Evolutionary conservation across 2,329 filamentous ascomycete genomes (phyloP), one percentile per base, ranked within the genome.

Genomic region (Trichoderma arundinaceum): DNA sequence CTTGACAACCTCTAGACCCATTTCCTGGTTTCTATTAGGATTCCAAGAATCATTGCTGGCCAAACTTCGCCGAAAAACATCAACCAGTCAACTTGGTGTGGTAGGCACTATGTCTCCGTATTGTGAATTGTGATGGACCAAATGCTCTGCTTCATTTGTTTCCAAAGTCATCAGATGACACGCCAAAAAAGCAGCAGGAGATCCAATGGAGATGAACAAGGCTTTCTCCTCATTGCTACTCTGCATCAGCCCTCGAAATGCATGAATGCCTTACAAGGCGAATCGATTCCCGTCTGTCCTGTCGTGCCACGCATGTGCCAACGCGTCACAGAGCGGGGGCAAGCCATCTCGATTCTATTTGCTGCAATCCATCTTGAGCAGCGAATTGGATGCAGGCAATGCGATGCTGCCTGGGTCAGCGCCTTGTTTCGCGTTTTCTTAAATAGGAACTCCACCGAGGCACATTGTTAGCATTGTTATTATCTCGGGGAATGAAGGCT

Each of bases 291-390:
- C n/a, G 48, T 22, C 59, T 32, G 17, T 62, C 32, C 22, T 52
- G 13, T 62, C 59, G 59, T 62, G 59, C 59, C 59, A 62, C 59
- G 59, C 59, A 53, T 62, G 59, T 53, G 59, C 59, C 59, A 62
- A 62, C 59, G 59, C 59, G 59, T 62, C 59, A 41, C 13, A 62
- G 59, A 62, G 59, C 59, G 59, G 59, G 59, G 59, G 38, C 39
- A 38, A 33, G 59, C 48, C 35, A 52, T 44, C 28, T 44, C 35
- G 48, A 62, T 39, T 39, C 48, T 41, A 62, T 62, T 62, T 62
- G 59, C 59, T 53, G 48, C 59, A 39, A 53, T 53, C 38, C 46
- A n/a, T 43, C 48, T 17, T 3, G 35, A n/a, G 10, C 22, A 22
- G 59, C 35, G 59, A 52, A 43, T 53, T 53, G 59, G 48, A 39